These are phyloP conservation scores for Chrysoporthe austroafricana DNA, from an alignment of 2,329 filamentous ascomycete genomes.

Conservation along the genomic window DNA sequence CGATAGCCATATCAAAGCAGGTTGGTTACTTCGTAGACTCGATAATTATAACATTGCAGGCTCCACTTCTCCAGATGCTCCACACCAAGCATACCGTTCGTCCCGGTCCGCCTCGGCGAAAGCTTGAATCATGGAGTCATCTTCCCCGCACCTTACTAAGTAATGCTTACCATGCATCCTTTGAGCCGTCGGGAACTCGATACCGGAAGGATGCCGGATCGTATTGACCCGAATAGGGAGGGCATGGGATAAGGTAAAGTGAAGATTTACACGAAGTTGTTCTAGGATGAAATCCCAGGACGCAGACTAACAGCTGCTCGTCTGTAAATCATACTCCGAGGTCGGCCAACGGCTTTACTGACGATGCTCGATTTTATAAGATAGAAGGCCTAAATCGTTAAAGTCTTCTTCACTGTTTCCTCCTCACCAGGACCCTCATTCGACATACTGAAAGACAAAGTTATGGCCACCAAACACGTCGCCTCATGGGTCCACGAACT, in stretches of 20 bases:
- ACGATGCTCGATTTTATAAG: background rate
- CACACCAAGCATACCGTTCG: background rate
- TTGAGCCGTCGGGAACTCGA: no score
- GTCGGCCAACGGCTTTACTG: background rate
- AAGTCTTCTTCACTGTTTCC: no score
- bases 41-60: background rate
- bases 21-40: background rate
- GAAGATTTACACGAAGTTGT: background rate
- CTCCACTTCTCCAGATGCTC: background rate
- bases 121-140: background rate
- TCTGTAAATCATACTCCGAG: background rate
- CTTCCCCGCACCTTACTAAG: background rate
- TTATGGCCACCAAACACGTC: conserved; percentile 51
- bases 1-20: background rate
- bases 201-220: background rate
- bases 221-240: background rate
- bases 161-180: background rate
- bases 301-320: background rate
- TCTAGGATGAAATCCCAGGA: background rate
- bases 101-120: background rate
- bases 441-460: background rate
- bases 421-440: background rate
- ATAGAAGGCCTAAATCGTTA: background rate
- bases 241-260: background rate
- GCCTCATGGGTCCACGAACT: conserved; percentile 52